phyloP scores from a whole-genome alignment of 139 green algal genomes.

The Chlorella vulgaris region DNA sequence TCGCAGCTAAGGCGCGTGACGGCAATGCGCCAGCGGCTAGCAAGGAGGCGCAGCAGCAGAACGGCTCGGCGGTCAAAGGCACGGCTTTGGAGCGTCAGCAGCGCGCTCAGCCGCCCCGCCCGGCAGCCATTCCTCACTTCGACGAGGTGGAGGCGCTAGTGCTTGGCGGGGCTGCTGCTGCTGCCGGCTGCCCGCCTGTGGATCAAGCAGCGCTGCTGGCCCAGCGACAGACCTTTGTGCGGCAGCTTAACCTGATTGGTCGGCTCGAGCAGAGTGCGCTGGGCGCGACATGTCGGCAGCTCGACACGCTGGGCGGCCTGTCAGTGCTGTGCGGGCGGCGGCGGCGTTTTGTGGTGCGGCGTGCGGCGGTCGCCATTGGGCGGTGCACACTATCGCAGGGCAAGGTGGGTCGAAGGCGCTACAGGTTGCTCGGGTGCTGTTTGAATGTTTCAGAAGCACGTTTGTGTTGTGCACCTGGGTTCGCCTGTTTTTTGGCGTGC shows the following conservation, averaged over 20 bases:
- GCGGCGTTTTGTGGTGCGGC: constrained; percentile 46
- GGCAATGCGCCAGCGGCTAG: no score
- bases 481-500: no score
- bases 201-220: not conserved
- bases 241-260: not conserved
- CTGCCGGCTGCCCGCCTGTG: not conserved
- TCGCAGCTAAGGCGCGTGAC: no score
- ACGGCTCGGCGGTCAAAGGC: no score
- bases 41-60: no score
- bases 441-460: not conserved
- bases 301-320: constrained; percentile 54
- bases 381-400: constrained; percentile 9
- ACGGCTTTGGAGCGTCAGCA: no score
- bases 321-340: constrained; percentile 42
- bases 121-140: constrained; percentile 3
- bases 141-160: constrained; percentile 20
- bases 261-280: constrained; percentile 30
- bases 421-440: not conserved
- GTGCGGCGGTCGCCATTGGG: constrained; percentile 46
- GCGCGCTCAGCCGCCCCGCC: not conserved
- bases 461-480: no score
- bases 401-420: not conserved
- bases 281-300: constrained; percentile 20
- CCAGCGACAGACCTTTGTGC: not conserved
- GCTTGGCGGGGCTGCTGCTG: not conserved